Base-by-base conservation (phyloP, 805 yeast genomes). In the Ogataea nakhonphanomensis region DNA sequence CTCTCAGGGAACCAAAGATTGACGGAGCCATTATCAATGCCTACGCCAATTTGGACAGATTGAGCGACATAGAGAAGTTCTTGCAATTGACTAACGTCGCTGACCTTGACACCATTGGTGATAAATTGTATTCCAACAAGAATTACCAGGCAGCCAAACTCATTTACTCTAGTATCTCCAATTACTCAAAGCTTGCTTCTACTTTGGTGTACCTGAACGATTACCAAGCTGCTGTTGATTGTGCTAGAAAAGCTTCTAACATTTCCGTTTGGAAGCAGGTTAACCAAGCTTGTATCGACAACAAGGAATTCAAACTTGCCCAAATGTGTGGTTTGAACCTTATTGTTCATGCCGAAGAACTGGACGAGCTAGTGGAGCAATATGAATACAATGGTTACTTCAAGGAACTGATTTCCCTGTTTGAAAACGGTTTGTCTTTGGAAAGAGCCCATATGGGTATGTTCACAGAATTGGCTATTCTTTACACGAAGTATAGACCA, bases 381-480 rank as follows among this genome's bases (percentile, higher is more conserved):
- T 93, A 93, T 62, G 97, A 93, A 68, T 72, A 76, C 61, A 78
- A 83, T 51, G 99, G 99, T 31, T 87, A 88, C 67, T 90, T 90
- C 68, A 84, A 81, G 51, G 96, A 93, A 71, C 74, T 93, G 50
- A 86, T 91, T 49, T 79, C 96, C 12, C 76, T 93, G 57, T 88
- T 93, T 57, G 99, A 93, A 67, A 91, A 89, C 55, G 98, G 98
- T 50, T 75, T 93, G 45, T 95, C 96, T 30, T 75, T 93, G 53
- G 99, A 93, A 72, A 85, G 99, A 64, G 99, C 99, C 27, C 99
- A 93, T 62, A 93, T 93, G 99, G 99, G 98, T 54, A 91, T 93
- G 97, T 93, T 93, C 64, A 93, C 99, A 8, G 97, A 90, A 66
- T 75, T 93, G 55, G 96, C 98, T 15, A 74, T 86, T 34, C 72